Evolutionary conservation across 2,329 filamentous ascomycete genomes (phyloP).

Genomic region (Zasmidium angulare): DNA sequence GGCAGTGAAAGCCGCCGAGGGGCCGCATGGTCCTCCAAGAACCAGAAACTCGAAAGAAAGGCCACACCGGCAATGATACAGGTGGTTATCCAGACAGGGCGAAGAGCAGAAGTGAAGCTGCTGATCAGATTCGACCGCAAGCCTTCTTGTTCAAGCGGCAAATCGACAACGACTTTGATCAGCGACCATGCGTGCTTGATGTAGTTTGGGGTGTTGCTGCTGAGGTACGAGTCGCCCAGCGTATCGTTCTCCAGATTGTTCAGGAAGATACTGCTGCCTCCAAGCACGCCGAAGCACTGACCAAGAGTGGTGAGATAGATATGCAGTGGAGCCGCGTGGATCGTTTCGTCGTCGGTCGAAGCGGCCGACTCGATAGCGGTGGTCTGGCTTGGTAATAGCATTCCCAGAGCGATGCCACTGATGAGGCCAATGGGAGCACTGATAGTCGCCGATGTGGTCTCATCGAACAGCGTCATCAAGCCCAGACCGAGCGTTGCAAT

Average conservation of each 20-base stretch:
- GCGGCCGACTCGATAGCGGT: constrained; percentile 63
- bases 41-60: constrained; percentile 5
- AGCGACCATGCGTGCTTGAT: not conserved
- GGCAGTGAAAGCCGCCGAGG: not conserved
- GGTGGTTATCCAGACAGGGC: constrained; percentile 4
- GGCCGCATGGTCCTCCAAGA: constrained; percentile 1
- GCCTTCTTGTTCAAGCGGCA: not conserved
- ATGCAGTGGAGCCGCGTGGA: constrained; percentile 64
- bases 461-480: constrained; percentile 1
- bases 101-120: not conserved
- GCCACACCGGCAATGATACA: not conserved
- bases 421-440: constrained; percentile 59
- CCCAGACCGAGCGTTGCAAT: constrained; percentile 55
- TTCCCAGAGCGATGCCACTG: constrained; percentile 61
- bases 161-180: not conserved
- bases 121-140: not conserved
- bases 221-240: not conserved
- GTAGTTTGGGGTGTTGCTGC: not conserved
- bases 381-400: constrained; percentile 64
- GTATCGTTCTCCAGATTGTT: constrained; percentile 33
- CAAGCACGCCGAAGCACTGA: constrained; percentile 64
- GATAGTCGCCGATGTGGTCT: not conserved
- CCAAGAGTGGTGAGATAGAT: constrained; percentile 66
- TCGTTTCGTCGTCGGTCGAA: constrained; percentile 56
- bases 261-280: constrained; percentile 69